phyloP scores from a whole-genome alignment of 768 basidiomycete genomes.

The Boletus eberwhitei region DNA sequence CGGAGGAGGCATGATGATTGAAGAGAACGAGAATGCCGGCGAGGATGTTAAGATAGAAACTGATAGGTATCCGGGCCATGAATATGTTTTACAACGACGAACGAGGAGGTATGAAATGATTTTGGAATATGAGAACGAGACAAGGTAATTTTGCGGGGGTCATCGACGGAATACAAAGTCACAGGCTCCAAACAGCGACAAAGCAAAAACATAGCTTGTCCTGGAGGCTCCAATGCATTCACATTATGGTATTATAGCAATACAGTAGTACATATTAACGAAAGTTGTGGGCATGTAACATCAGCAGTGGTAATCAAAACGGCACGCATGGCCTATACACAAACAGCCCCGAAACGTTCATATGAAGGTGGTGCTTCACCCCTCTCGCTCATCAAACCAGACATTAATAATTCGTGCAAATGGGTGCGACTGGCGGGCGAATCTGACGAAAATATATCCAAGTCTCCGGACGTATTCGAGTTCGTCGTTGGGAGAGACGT shows the following conservation, averaged over 20 bases:
- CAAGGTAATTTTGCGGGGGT: no score
- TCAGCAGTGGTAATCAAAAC: background rate
- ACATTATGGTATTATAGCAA: background rate
- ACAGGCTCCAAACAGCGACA: background rate
- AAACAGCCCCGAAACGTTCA: background rate
- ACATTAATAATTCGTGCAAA: conserved; percentile 76
- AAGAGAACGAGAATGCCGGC: conserved; percentile 21
- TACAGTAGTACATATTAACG: background rate
- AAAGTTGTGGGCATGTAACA: background rate
- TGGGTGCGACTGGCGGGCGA: conserved; percentile 41
- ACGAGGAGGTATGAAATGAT: background rate
- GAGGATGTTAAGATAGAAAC: conserved; percentile 18
- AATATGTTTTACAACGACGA: background rate
- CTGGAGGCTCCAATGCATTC: background rate
- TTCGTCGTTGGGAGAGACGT: conserved; percentile 30
- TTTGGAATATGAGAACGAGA: background rate
- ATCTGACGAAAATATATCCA: conserved; percentile 19
- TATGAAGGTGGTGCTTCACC: conserved; percentile 79
- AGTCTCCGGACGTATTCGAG: conserved; percentile 27
- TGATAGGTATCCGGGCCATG: conserved; percentile 12
- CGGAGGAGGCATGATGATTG: conserved; percentile 10
- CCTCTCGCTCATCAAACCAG: conserved; percentile 74
- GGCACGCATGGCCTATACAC: background rate
- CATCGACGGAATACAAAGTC: no score
- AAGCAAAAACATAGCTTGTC: background rate